phyloP scores from a whole-genome alignment of 106 monocot genomes.

The Vanilla planifolia region DNA sequence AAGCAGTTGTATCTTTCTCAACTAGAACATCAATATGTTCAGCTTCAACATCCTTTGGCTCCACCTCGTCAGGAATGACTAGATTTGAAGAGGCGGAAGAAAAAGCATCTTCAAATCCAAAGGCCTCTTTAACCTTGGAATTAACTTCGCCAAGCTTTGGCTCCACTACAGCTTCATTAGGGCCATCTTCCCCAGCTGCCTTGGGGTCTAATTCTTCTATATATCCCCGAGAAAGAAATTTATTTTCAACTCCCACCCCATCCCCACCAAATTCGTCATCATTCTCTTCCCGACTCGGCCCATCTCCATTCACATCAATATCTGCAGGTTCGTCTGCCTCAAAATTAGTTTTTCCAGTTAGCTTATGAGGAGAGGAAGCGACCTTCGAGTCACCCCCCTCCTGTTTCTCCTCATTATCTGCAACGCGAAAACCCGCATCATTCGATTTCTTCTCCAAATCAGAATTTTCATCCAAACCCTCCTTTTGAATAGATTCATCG shows the following conservation, averaged over 20 bases:
- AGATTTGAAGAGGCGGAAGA: background rate
- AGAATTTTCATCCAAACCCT: constrained; percentile 8
- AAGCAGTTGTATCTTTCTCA: too few species aligned
- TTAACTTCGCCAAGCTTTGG: background rate
- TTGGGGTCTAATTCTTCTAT: background rate
- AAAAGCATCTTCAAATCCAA: background rate
- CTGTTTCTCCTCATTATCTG: background rate
- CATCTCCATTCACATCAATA: background rate
- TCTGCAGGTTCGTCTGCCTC: background rate
- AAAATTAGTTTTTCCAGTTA: background rate
- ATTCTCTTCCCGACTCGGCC: background rate
- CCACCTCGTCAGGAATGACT: background rate
- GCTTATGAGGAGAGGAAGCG: background rate
- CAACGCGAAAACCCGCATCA: background rate
- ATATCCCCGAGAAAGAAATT: background rate
- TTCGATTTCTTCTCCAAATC: background rate
- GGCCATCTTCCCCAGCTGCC: background rate
- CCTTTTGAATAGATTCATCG: background rate
- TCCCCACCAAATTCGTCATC: constrained; percentile 4
- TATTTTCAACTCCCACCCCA: background rate
- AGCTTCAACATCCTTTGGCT: constrained; percentile 2
- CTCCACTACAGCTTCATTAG: background rate
- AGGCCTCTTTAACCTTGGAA: background rate
- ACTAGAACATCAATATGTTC: too few species aligned
- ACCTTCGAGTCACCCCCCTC: constrained; percentile 3